Percentiles rank a stretch among this genome's conserved stretches.
Conservation (phyloP, 345 rosid genomes). For the Sisymbrium irio region DNA sequence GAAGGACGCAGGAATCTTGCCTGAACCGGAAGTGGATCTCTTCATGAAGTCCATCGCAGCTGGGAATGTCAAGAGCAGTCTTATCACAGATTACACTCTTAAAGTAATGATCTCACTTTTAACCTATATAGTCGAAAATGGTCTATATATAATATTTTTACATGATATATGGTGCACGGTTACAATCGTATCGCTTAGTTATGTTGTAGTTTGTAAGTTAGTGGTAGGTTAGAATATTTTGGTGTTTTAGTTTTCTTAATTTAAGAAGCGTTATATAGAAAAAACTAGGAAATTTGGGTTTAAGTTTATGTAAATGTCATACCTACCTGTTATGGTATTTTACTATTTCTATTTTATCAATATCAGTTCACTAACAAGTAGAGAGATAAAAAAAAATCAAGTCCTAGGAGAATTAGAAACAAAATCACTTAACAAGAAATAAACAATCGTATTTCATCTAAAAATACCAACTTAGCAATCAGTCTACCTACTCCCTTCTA, state of each 20-base stretch:
- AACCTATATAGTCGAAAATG: neutral
- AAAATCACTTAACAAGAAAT: neutral
- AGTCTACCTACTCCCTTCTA: conserved; percentile 10
- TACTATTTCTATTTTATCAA: neutral
- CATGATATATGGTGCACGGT: conserved; percentile 34
- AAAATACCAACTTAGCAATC: conserved; percentile 4
- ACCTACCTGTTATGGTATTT: neutral
- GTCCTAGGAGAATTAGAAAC: neutral
- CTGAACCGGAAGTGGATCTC: conserved; percentile 83
- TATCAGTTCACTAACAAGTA: neutral
- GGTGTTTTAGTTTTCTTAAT: neutral
- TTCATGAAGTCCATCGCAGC: conserved; percentile 95
- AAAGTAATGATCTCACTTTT: conserved; percentile 46
- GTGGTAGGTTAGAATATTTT: too few species aligned
- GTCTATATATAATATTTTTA: neutral
- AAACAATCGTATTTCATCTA: neutral
- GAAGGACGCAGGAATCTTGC: conserved; percentile 69
- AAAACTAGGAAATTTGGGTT: neutral
- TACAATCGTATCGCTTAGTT: neutral
- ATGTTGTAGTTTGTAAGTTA: too few species aligned
- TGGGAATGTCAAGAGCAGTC: conserved; percentile 68
- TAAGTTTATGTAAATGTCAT: neutral
- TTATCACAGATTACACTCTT: conserved; percentile 85
- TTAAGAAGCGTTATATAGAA: neutral
- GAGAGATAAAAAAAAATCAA: neutral